Percentiles rank a stretch among this genome's conserved stretches.
phyloP scores from a whole-genome alignment of 106 monocot species.

The Allium fistulosum region DNA sequence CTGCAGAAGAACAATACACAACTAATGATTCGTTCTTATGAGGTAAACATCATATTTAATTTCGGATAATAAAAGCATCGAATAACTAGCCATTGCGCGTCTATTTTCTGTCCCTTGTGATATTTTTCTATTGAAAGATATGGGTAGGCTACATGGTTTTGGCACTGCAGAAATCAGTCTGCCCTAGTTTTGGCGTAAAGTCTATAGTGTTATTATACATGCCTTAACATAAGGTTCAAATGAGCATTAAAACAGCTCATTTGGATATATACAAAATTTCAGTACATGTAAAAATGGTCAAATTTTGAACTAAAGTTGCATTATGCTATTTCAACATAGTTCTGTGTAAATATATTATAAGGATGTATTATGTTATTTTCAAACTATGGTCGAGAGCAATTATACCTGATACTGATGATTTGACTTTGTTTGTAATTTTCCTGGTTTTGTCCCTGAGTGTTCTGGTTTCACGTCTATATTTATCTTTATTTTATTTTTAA shows the following conservation, averaged over 20 bases:
- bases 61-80: background rate
- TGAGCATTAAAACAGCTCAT: too few species aligned
- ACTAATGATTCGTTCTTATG: conserved; percentile 94
- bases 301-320: too few species aligned
- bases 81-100: background rate
- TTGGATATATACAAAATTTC: too few species aligned
- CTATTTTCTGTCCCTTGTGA: background rate
- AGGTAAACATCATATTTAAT: conserved; percentile 30
- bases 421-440: background rate
- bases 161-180: too few species aligned
- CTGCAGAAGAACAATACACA: conserved; percentile 92
- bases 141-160: too few species aligned
- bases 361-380: background rate
- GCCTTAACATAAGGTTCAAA: too few species aligned
- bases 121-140: background rate
- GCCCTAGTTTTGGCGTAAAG: too few species aligned
- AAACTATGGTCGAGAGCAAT: background rate
- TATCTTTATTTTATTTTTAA: background rate
- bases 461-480: background rate
- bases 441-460: background rate
- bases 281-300: too few species aligned
- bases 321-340: background rate
- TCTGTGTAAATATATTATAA: background rate
- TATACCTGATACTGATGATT: background rate
- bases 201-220: too few species aligned